phyloP scores from a whole-genome alignment of 2,329 filamentous ascomycete genomes.

The Emmonsiellopsis sp. region DNA sequence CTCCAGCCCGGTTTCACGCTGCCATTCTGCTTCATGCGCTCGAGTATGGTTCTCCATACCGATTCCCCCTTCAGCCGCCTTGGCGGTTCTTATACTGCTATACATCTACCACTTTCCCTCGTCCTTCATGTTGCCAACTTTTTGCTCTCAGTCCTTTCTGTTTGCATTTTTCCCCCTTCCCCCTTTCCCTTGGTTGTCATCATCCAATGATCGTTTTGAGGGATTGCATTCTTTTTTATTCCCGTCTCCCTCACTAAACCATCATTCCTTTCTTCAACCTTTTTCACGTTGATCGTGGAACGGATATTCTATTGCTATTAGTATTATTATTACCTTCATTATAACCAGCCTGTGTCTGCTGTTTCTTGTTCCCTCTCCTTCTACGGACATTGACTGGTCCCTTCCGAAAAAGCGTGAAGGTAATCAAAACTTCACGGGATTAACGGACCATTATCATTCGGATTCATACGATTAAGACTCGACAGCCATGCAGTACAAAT shows the following conservation, averaged over 20 bases:
- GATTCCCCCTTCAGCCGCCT: constrained; percentile 4
- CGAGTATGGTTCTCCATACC: constrained; percentile 10
- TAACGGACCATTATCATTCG: background rate
- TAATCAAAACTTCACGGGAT: background rate
- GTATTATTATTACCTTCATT: constrained; percentile 1
- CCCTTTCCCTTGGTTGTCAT: constrained; percentile 6
- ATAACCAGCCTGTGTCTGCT: constrained; percentile 1
- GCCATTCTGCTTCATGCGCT: constrained; percentile 16
- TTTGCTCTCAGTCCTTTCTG: constrained; percentile 8
- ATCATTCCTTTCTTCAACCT: constrained; percentile 1
- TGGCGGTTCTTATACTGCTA: constrained; percentile 8
- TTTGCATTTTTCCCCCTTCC: constrained; percentile 5
- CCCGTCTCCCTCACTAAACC: constrained; percentile 8
- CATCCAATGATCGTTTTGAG: constrained; percentile 9
- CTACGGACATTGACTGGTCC: background rate
- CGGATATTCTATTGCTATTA: constrained; percentile 4
- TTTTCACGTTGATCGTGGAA: constrained; percentile 16
- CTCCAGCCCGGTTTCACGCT: constrained; percentile 12
- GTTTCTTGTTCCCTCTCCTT: background rate
- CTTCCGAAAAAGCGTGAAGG: background rate
- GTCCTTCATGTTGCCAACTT: background rate
- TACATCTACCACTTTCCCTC: constrained; percentile 1
- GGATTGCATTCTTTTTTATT: constrained; percentile 13
- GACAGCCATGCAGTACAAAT: constrained; percentile 6
- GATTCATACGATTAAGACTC: background rate